Evolutionary conservation across 352 stramenopile species (phyloP).

Genomic region (Plasmopara halstedii): DNA sequence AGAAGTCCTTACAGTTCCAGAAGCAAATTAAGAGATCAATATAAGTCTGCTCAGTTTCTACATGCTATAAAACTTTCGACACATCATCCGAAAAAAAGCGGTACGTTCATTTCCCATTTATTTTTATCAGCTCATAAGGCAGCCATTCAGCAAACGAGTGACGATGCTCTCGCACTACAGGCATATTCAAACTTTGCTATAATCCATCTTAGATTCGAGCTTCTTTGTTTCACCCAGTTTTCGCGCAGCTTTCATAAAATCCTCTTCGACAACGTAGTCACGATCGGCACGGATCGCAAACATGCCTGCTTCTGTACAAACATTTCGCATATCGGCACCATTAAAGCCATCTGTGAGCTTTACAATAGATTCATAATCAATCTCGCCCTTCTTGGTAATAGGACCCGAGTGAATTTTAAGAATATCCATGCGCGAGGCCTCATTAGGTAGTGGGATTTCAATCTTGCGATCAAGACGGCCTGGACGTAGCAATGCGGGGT

Average conservation of each 20-base stretch:
- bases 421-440: constrained; percentile 97
- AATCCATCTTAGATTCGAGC: constrained; percentile 99
- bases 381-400: constrained; percentile 99
- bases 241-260: constrained; percentile 99
- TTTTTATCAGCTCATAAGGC: too few species aligned
- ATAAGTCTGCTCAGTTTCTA: too few species aligned
- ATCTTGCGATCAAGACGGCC: constrained; percentile 99
- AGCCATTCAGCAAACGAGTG: too few species aligned
- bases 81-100: too few species aligned
- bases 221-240: constrained; percentile 99
- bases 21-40: too few species aligned
- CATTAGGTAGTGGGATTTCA: constrained; percentile 99
- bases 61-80: too few species aligned
- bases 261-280: constrained; percentile 99
- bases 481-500: constrained; percentile 96
- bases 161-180: background rate
- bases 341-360: constrained; percentile 99
- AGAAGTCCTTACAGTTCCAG: too few species aligned
- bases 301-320: constrained; percentile 94
- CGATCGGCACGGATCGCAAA: constrained; percentile 98
- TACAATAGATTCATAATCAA: constrained; percentile 99
- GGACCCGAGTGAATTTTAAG: constrained; percentile 98
- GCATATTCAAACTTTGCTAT: constrained; percentile 99
- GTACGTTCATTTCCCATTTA: too few species aligned
- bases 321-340: constrained; percentile 98